Conservation (phyloP, 139 green algal genomes). For the Ettlia oleoabundans region DNA sequence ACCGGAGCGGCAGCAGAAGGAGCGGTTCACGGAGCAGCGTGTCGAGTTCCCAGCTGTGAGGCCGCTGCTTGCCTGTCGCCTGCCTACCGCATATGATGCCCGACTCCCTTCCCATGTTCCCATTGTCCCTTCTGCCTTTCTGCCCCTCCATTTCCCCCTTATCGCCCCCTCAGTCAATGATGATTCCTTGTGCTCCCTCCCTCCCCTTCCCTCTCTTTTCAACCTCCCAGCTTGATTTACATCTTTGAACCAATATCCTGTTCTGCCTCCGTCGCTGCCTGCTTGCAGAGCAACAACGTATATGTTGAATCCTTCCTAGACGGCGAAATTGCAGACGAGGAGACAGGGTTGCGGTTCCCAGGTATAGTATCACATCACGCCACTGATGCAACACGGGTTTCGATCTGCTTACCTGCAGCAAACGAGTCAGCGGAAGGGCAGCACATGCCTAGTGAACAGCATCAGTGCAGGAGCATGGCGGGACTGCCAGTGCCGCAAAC, state of each 20-base stretch:
- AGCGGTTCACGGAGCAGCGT: neutral
- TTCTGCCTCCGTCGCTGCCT: neutral
- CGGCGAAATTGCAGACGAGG: neutral
- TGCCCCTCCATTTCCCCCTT: neutral
- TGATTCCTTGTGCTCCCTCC: too few species aligned
- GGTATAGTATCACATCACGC: too few species aligned
- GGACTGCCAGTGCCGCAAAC: too few species aligned
- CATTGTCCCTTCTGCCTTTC: neutral
- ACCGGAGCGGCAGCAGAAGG: neutral
- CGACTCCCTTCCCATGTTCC: neutral
- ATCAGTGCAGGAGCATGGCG: too few species aligned
- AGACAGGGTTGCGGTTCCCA: neutral
- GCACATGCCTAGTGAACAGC: too few species aligned
- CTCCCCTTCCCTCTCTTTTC: neutral
- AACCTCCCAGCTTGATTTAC: neutral
- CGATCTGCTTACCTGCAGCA: too few species aligned
- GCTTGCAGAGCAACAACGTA: neutral
- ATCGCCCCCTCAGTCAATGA: too few species aligned
- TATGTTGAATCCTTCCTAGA: neutral
- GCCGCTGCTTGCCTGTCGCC: neutral
- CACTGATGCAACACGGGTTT: too few species aligned
- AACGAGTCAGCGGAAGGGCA: too few species aligned
- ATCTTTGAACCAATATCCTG: neutral
- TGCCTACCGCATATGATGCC: too few species aligned
- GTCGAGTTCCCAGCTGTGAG: neutral